Base-by-base conservation (phyloP, 805 yeast genomes). In the Monosporozyma siamensis region DNA sequence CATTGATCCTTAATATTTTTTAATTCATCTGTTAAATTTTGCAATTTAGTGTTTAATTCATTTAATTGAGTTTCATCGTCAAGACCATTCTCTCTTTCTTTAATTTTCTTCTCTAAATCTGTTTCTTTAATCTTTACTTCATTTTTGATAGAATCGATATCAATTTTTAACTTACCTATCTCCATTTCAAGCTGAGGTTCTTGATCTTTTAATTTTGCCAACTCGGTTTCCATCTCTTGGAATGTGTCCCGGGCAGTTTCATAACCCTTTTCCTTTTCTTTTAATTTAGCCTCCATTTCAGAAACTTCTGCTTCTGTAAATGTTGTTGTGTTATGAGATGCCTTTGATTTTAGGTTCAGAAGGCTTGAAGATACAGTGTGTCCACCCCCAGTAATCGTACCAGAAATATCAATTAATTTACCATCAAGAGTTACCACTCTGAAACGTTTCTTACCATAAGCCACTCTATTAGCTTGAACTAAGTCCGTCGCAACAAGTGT, bases 311-410 rank as follows among this genome's bases (percentile, higher is more conserved):
- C 77, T 18, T 76, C 77, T 3, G 80, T 68, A 26, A 49, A 54
- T 14, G 45, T 21, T 10, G 45, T 42, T 11, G 72, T 59, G n/a
- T 66, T 69, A 4, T 58, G 48, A 1, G 39, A 42, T n/a, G 18
- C 43, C 24, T 43, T 50, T 27, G 67, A 57, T 32, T 72, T 64
- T 44, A 55, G 39, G 44, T 71, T 77, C 95, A 92, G 87, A 2
- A 82, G 80, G 5, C 97, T 98, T 40, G 73, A 73, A 14, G 74
- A 71, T 7, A 71, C 74, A 31, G 73, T 68, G 42, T 71, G 74
- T 41, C 97, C 98, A 64, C 99, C 99, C 53, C 99, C 99, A 38
- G 95, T 78, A 80, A 94, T 80, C 1, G 97, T 85, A 62, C 99
- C 99, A 2, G 95, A 83, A 12, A 81, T 78, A 54, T 89, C 97